phyloP scores from a whole-genome alignment of 768 basidiomycete species.

The Mrakia blollopis region DNA sequence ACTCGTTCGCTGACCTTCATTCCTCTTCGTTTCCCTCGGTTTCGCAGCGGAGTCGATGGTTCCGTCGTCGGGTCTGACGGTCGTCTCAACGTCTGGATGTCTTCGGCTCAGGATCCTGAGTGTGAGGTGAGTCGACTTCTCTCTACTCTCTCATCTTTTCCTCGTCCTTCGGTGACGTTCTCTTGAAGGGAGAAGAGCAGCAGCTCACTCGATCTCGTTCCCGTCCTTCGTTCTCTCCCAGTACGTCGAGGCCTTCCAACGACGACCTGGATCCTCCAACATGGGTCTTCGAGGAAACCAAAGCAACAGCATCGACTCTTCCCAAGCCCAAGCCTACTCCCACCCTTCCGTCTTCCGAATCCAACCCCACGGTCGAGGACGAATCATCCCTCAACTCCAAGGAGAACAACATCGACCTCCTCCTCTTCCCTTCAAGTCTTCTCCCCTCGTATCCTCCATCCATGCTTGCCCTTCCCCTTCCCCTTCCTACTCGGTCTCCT shows the following conservation, averaged over 20 bases:
- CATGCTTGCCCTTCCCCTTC: slow-evolving; percentile 7
- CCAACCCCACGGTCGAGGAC: slow-evolving; percentile 1
- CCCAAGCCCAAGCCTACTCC: slow-evolving; percentile 11
- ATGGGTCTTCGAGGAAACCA: neutral
- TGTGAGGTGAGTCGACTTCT: slow-evolving; percentile 23
- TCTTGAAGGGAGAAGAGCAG: neutral
- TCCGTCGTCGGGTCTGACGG: slow-evolving; percentile 29
- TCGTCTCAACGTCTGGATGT: slow-evolving; percentile 29
- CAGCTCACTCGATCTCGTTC: neutral
- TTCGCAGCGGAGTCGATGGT: slow-evolving; percentile 28
- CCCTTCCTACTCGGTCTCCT: neutral
- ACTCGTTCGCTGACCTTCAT: neutral
- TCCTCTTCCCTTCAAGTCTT: no score
- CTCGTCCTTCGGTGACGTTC: neutral
- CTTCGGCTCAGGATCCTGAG: slow-evolving; percentile 26
- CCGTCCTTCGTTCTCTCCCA: neutral
- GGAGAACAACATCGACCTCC: neutral
- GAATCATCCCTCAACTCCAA: slow-evolving; percentile 2
- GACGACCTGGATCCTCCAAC: slow-evolving; percentile 25
- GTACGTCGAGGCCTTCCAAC: slow-evolving; percentile 29
- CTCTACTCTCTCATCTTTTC: neutral
- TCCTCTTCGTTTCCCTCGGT: neutral
- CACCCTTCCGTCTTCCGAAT: slow-evolving; percentile 14
- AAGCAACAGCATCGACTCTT: neutral
- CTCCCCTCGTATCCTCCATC: neutral